Base-by-base conservation (phyloP, 2,329 filamentous ascomycete species). In the Calonectria naviculata region DNA sequence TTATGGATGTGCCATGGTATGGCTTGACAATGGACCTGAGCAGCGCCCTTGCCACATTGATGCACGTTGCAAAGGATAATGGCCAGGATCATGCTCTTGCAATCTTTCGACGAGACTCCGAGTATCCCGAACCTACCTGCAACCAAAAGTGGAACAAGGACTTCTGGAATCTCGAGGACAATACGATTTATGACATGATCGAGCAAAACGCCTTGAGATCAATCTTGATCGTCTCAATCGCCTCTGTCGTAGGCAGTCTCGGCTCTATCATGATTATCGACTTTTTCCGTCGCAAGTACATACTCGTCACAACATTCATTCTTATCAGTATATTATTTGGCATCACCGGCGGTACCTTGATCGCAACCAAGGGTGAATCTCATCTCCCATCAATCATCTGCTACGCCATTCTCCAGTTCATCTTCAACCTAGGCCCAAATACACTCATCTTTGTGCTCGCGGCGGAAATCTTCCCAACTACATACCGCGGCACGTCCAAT, bases 391-490 rank as follows among this genome's bases (percentile, higher is more conserved):
- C 52, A 7, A 60, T 67, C 21, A 52, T 67, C 13, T 67, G 49
- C 42, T 67, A 60, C 42, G 65, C 65, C 5, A 58, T 67, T 28
- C 49, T 52, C 15, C 65, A 67, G 28, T 77, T 80, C 41, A 66
- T 80, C 38, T 80, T 78, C 70, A 81, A 80, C 56, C 65, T 79
- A 24, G 80, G 80, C 0, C 78, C 80, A 8, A 81, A 80, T 61
- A 79, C 78, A 4, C 56, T 81, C 1, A 80, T 76, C 17, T 81
- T 81, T 54, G 75, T 82, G 15, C 64, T 81, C 15, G 75, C 80
- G 0, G 80, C 76, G 12, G 81, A 82, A 71, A 75, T 81, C 26
- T 82, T 80, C 62, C 79, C 79, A 17, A 80, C 80, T 3, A 73
- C 75, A 5, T 79, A 78, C 61, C 75, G 81, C 15, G 79, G 78